These are phyloP conservation scores for Coemansia pectinata DNA, from an alignment of 192 early-diverging fungal genomes.

Conservation along the genomic window DNA sequence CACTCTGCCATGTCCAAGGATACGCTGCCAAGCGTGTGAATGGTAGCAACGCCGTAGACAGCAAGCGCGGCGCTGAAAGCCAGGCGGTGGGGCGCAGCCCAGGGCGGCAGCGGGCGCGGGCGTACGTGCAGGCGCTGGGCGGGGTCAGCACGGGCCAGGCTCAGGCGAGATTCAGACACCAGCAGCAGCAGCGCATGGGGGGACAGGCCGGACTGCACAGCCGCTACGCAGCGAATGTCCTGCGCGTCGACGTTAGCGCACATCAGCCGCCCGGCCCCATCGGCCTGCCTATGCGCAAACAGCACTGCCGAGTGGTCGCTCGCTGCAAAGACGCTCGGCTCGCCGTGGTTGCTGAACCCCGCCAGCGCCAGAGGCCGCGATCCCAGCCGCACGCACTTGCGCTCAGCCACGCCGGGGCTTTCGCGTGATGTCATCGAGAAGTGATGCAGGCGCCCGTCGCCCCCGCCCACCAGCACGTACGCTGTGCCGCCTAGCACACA, in stretches of 20 bases:
- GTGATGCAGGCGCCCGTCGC: conserved; percentile 66
- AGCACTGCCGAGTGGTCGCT: conserved; percentile 82
- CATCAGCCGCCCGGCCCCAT: conserved; percentile 62
- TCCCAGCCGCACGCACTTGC: conserved; percentile 74
- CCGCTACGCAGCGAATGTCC: conserved; percentile 65
- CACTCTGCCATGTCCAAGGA: neutral
- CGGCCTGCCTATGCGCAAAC: conserved; percentile 28
- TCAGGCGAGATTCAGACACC: conserved; percentile 57
- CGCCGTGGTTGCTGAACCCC: conserved; percentile 48
- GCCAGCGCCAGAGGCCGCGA: conserved; percentile 69
- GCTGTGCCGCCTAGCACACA: conserved; percentile 61
- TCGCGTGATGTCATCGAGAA: neutral
- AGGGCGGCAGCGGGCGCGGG: conserved; percentile 60
- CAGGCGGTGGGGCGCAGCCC: conserved; percentile 70
- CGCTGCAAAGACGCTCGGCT: conserved; percentile 71
- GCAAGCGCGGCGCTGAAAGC: conserved; percentile 57
- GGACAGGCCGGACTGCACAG: conserved; percentile 59
- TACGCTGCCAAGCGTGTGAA: conserved; percentile 31
- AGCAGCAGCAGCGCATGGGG: conserved; percentile 69
- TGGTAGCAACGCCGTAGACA: conserved; percentile 68
- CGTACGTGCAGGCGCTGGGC: conserved; percentile 85
- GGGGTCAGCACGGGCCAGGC: conserved; percentile 76
- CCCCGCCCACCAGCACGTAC: conserved; percentile 79
- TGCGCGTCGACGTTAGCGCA: conserved; percentile 82
- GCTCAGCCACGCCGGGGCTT: conserved; percentile 21